Evolutionary conservation across 2,329 filamentous ascomycete genomes (phyloP).

Genomic region (Claviceps arundinis): DNA sequence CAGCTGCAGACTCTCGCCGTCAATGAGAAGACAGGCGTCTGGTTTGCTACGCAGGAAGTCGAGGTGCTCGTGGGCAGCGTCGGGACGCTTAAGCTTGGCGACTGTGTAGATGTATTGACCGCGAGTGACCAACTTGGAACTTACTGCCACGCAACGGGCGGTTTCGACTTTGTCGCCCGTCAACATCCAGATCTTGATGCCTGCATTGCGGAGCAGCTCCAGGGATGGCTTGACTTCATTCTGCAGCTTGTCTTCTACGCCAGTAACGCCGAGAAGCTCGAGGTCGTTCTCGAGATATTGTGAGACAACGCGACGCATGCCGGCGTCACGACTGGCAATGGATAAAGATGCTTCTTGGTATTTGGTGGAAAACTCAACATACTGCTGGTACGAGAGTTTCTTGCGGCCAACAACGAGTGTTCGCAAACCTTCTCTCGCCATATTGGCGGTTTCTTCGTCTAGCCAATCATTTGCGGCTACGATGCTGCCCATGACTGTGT

Average conservation of each 20-base stretch:
- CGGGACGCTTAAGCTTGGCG: constrained; percentile 68
- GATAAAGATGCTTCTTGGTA: constrained; percentile 72
- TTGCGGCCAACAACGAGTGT: constrained; percentile 94
- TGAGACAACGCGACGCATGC: constrained; percentile 68
- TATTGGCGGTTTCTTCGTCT: constrained; percentile 97
- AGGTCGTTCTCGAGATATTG: constrained; percentile 77
- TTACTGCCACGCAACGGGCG: constrained; percentile 88
- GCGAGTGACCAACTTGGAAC: constrained; percentile 81
- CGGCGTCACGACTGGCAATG: constrained; percentile 65
- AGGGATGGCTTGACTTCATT: constrained; percentile 90
- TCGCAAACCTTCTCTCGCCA: constrained; percentile 90
- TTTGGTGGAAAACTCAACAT: constrained; percentile 61
- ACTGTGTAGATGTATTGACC: constrained; percentile 96
- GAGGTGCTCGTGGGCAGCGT: constrained; percentile 74
- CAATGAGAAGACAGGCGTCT: constrained; percentile 78
- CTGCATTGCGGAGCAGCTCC: constrained; percentile 88
- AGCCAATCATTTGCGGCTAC: constrained; percentile 96
- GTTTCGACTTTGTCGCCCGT: constrained; percentile 98
- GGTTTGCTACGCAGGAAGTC: constrained; percentile 81
- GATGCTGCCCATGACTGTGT: constrained; percentile 95
- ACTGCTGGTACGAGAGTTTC: constrained; percentile 63
- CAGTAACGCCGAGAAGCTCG: constrained; percentile 91
- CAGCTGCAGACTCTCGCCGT: constrained; percentile 77
- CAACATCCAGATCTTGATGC: constrained; percentile 99
- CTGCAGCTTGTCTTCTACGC: constrained; percentile 94